phyloP scores from a whole-genome alignment of 352 stramenopile genomes.

The Pilasporangium apinafurcum region DNA sequence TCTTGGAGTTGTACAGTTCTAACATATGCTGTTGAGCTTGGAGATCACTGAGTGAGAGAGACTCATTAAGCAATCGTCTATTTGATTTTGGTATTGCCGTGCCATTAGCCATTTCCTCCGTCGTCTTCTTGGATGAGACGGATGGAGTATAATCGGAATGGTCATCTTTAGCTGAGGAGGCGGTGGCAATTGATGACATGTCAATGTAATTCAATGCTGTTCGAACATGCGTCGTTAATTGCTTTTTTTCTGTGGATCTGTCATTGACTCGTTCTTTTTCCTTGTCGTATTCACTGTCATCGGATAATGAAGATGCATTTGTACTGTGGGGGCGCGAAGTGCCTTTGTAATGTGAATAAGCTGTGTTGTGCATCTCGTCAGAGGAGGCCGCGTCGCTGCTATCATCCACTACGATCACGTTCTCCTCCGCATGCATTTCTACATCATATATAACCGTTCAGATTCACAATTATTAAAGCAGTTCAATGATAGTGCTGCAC shows the following conservation, averaged over 20 bases:
- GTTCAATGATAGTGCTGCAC: no score
- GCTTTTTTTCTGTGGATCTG: constrained; percentile 1
- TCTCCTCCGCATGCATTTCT: no score
- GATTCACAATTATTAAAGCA: no score
- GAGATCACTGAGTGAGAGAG: constrained; percentile 49
- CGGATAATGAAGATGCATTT: no score
- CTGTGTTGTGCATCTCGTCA: background rate
- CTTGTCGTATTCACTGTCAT: no score
- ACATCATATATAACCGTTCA: no score
- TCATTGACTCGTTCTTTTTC: background rate
- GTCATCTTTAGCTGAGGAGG: background rate
- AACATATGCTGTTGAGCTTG: constrained; percentile 55
- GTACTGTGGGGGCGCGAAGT: no score
- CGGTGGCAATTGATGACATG: background rate
- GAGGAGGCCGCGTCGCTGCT: constrained; percentile 31
- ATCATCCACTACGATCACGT: constrained; percentile 46
- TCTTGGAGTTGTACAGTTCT: constrained; percentile 12
- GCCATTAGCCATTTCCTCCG: background rate
- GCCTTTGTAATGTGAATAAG: constrained; percentile 2
- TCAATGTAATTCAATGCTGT: constrained; percentile 3
- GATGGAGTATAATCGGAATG: background rate
- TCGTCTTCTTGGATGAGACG: background rate
- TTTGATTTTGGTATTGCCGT: constrained; percentile 3
- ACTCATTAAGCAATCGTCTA: constrained; percentile 23
- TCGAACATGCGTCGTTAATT: background rate